These are phyloP conservation scores for Wallacemonas sp. DNA, from an alignment of 208 protist genomes.

Conservation along the genomic window DNA sequence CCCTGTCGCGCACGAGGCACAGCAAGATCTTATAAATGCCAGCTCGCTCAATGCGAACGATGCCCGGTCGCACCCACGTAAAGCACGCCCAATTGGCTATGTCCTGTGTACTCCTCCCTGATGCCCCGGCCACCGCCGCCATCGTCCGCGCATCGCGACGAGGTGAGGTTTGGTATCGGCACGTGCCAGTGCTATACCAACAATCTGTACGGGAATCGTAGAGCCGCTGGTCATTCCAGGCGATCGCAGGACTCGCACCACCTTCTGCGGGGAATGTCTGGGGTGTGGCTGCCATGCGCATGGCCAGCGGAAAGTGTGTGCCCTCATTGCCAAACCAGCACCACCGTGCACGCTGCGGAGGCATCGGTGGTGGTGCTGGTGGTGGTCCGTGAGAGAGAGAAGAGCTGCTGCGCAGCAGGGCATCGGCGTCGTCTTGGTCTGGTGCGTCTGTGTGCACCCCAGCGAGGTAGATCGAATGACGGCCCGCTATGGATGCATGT, in stretches of 20 bases:
- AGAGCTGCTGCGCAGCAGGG: too few relatives aligned
- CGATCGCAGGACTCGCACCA: constrained; percentile 17
- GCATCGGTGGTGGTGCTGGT: background rate
- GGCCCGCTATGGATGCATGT: background rate
- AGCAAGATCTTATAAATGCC: constrained; percentile 47
- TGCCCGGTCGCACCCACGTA: constrained; percentile 22
- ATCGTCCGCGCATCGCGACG: too few relatives aligned
- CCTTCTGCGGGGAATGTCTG: background rate
- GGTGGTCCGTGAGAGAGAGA: too few relatives aligned
- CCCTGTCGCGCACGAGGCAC: constrained; percentile 38
- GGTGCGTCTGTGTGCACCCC: background rate
- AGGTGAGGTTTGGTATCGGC: background rate
- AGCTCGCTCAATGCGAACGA: constrained; percentile 21
- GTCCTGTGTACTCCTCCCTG: too few relatives aligned
- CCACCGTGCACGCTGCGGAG: constrained; percentile 28
- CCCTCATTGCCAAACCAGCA: constrained; percentile 23
- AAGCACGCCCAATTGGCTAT: constrained; percentile 19
- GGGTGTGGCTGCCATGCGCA: background rate
- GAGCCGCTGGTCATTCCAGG: constrained; percentile 38
- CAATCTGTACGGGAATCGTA: constrained; percentile 46
- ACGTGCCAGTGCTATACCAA: constrained; percentile 36
- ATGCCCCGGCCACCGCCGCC: too few relatives aligned
- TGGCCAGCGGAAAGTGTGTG: constrained; percentile 18
- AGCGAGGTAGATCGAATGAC: background rate
- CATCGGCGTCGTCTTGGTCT: background rate